Percentiles rank a stretch among this genome's conserved stretches.
phyloP scores from a whole-genome alignment of 2,329 filamentous ascomycete genomes.

The Fusarium nematophilum region DNA sequence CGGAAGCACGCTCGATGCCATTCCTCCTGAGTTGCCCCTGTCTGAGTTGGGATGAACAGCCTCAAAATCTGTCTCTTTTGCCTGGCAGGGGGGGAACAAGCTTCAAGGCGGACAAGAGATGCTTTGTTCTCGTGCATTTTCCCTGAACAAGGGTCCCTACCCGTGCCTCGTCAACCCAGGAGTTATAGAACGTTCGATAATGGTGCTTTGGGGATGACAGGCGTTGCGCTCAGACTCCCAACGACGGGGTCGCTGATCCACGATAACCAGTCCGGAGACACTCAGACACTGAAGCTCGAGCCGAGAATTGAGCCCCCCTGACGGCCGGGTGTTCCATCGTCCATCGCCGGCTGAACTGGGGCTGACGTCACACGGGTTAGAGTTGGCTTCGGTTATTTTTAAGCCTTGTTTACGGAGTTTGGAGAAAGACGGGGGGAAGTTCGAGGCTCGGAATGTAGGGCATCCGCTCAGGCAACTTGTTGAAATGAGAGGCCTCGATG shows the following conservation, averaged over 20 bases:
- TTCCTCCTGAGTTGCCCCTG: conserved; percentile 33
- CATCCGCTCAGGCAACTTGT: conserved; percentile 7
- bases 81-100: too few relatives aligned
- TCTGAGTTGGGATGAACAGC: conserved; percentile 34
- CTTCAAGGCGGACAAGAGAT: too few relatives aligned
- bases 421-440: conserved; percentile 1
- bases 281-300: neutral
- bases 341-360: neutral
- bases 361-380: conserved; percentile 30
- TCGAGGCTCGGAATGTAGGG: conserved; percentile 10
- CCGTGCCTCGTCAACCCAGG: neutral
- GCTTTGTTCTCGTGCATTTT: too few relatives aligned
- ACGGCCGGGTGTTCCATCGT: neutral
- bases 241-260: neutral
- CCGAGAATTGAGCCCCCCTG: conserved; percentile 1
- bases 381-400: conserved; percentile 13
- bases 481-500: neutral
- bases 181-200: neutral
- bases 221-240: conserved; percentile 2
- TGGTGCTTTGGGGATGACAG: neutral
- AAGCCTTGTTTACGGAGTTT: too few relatives aligned
- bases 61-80: conserved; percentile 17
- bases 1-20: neutral
- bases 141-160: neutral
- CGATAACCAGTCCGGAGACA: neutral